These are phyloP conservation scores for Paramyrothecium sp. DNA, from an alignment of 2,329 filamentous ascomycete genomes.

Conservation along the genomic window DNA sequence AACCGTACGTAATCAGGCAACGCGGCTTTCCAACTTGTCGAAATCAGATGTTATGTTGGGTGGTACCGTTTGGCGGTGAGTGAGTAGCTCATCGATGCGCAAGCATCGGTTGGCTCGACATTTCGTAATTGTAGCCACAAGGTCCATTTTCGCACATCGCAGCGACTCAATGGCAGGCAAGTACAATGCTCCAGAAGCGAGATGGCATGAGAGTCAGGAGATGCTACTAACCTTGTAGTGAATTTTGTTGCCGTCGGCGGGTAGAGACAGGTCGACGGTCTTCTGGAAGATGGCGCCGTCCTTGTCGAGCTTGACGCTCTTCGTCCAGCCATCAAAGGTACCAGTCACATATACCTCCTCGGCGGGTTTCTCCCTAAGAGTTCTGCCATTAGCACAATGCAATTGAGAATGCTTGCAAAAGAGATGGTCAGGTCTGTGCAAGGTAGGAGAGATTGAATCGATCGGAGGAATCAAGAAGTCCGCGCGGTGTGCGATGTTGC, in stretches of 20 bases:
- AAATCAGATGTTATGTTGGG: too few species aligned
- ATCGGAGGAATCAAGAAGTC: background rate
- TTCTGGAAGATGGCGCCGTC: slow-evolving; percentile 74
- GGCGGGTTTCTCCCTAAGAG: slow-evolving; percentile 74
- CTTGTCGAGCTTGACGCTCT: slow-evolving; percentile 80
- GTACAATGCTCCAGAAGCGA: too few species aligned
- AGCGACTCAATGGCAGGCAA: too few species aligned
- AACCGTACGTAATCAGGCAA: too few species aligned
- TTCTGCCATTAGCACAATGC: background rate
- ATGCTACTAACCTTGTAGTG: slow-evolving; percentile 80
- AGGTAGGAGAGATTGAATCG: background rate
- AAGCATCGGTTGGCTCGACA: too few species aligned
- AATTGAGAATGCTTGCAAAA: background rate
- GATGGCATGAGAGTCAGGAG: background rate
- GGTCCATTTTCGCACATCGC: too few species aligned
- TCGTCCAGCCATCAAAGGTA: slow-evolving; percentile 92
- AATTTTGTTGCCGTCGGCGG: slow-evolving; percentile 65
- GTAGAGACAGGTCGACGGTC: slow-evolving; percentile 66
- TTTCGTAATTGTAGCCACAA: too few species aligned
- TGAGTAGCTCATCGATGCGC: too few species aligned
- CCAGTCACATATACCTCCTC: slow-evolving; percentile 92
- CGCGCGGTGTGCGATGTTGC: background rate
- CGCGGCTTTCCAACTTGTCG: too few species aligned
- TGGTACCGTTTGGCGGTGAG: too few species aligned
- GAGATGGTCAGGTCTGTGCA: background rate